Percentiles rank a stretch among this genome's conserved stretches.
phyloP scores from a whole-genome alignment of 2,329 filamentous ascomycete species.

The Emergomyces pasteurianus region DNA sequence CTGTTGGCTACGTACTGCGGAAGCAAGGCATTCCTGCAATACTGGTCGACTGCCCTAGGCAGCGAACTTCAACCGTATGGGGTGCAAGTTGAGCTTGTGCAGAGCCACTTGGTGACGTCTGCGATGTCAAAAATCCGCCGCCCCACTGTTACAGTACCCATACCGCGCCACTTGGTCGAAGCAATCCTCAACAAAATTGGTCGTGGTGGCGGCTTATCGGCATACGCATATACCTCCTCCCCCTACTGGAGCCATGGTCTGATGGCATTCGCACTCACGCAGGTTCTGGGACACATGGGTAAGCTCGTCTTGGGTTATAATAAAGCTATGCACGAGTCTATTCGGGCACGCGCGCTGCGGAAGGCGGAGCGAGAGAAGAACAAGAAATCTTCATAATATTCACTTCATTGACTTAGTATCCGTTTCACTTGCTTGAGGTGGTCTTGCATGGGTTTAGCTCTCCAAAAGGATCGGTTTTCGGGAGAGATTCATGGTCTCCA shows the following conservation, averaged over 20 bases:
- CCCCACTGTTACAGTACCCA: slow-evolving; percentile 65
- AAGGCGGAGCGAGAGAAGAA: slow-evolving; percentile 73
- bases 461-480: neutral
- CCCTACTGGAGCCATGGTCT: slow-evolving; percentile 88
- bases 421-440: neutral
- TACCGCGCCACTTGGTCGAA: slow-evolving; percentile 68
- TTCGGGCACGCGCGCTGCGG: slow-evolving; percentile 67
- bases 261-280: slow-evolving; percentile 69
- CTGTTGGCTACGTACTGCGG: slow-evolving; percentile 92
- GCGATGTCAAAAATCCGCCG: slow-evolving; percentile 95
- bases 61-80: slow-evolving; percentile 70
- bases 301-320: slow-evolving; percentile 49
- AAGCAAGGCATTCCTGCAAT: slow-evolving; percentile 94
- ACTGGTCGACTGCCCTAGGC: slow-evolving; percentile 82
- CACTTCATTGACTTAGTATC: neutral
- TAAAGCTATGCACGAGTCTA: slow-evolving; percentile 64
- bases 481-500: neutral
- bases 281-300: slow-evolving; percentile 47
- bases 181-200: slow-evolving; percentile 71
- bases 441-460: neutral
- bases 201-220: slow-evolving; percentile 61
- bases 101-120: slow-evolving; percentile 86
- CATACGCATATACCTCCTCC: slow-evolving; percentile 70
- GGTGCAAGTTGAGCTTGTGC: slow-evolving; percentile 79
- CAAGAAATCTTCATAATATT: slow-evolving; percentile 24